These are phyloP conservation scores for Fusarium buharicum DNA, from an alignment of 2,329 filamentous ascomycete genomes.

Conservation along the genomic window DNA sequence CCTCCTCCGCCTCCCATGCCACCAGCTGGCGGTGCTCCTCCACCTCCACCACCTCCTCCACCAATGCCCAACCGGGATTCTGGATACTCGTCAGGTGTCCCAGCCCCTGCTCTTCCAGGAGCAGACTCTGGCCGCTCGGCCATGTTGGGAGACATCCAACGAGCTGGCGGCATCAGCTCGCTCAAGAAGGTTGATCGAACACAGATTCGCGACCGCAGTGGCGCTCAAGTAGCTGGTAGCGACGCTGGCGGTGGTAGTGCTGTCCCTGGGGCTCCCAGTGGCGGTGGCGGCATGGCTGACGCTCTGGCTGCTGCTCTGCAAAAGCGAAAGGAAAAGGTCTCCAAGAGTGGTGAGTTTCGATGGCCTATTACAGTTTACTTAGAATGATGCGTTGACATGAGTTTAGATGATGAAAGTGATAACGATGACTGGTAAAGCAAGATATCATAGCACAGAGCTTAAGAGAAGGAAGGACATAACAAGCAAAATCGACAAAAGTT, in stretches of 20 bases:
- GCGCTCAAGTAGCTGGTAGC: constrained; percentile 65
- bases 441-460: constrained; percentile 5
- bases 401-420: constrained; percentile 78
- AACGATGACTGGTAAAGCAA: constrained; percentile 74
- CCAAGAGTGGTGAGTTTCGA: constrained; percentile 85
- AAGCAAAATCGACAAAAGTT: constrained; percentile 23
- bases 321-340: constrained; percentile 92
- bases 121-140: constrained; percentile 64
- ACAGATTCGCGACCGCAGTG: constrained; percentile 78
- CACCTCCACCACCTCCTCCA: constrained; percentile 61
- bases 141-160: constrained; percentile 77
- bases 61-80: constrained; percentile 67
- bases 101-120: constrained; percentile 54
- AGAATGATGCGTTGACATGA: constrained; percentile 16
- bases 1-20: constrained; percentile 63
- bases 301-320: constrained; percentile 81
- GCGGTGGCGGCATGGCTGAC: constrained; percentile 78
- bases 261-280: constrained; percentile 61
- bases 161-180: constrained; percentile 71
- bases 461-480: constrained; percentile 25
- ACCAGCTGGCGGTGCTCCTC: constrained; percentile 18
- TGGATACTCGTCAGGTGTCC: constrained; percentile 65
- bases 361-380: not conserved
- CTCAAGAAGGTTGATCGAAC: constrained; percentile 79
- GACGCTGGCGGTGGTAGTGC: constrained; percentile 64